A percentile compares a stretch with the other conserved stretches of the same genome.
These are phyloP conservation scores for Malassezia furfur DNA, from an alignment of 1,284 basidiomycete species.

Conservation along the genomic window DNA sequence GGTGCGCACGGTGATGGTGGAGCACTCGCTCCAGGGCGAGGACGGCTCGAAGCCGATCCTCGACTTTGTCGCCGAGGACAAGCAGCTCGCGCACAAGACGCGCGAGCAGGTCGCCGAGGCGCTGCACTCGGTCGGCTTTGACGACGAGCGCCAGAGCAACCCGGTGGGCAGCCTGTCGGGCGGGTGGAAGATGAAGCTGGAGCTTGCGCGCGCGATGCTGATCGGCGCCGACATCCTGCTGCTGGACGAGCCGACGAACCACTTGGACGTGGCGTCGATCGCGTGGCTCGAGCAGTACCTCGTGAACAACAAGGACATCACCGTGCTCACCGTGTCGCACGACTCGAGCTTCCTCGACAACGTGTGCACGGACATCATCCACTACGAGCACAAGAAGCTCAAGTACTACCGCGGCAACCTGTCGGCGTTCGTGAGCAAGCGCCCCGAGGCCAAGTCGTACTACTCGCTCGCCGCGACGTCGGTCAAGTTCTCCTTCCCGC, in stretches of 20 bases:
- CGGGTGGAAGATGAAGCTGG: constrained; percentile 95
- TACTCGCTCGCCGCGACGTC: constrained; percentile 90
- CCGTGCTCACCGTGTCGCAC: constrained; percentile 91
- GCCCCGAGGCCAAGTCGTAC: constrained; percentile 92
- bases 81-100: constrained; percentile 40
- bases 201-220: constrained; percentile 58
- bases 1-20: constrained; percentile 84
- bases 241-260: constrained; percentile 83
- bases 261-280: constrained; percentile 66
- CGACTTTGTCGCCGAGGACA: constrained; percentile 77
- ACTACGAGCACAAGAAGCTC: constrained; percentile 94
- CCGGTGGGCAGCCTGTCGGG: constrained; percentile 83
- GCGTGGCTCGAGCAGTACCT: constrained; percentile 84
- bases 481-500: constrained; percentile 92
- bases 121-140: constrained; percentile 60
- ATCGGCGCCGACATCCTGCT: constrained; percentile 71
- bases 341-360: constrained; percentile 96
- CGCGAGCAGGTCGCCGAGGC: constrained; percentile 34
- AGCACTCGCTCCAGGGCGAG: constrained; percentile 88
- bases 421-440: constrained; percentile 77
- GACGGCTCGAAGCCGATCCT: constrained; percentile 69
- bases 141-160: constrained; percentile 73
- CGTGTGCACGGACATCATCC: constrained; percentile 93
- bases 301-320: constrained; percentile 51
- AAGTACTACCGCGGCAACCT: constrained; percentile 93